These are phyloP conservation scores for Rhynchosporium secalis DNA, from an alignment of 2,329 filamentous ascomycete species.

Conservation along the genomic window DNA sequence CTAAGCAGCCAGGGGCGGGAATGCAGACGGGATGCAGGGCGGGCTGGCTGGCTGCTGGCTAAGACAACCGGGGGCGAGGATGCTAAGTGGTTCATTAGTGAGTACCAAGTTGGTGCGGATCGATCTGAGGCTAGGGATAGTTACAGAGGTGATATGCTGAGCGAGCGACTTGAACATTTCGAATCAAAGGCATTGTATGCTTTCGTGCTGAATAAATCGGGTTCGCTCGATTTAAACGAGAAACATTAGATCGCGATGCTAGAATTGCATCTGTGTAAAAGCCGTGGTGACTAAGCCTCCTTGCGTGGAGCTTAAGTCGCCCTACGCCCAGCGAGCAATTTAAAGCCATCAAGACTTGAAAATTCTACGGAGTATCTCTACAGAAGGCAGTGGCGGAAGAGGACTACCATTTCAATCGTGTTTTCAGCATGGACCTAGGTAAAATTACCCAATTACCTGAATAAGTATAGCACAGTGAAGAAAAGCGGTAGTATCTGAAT, in stretches of 20 bases:
- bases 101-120: neutral
- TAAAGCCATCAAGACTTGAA: no score
- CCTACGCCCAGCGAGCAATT: neutral
- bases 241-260: neutral
- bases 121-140: neutral
- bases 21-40: neutral
- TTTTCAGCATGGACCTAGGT: no score
- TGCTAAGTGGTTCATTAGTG: neutral
- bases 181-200: no score
- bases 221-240: neutral
- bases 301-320: neutral
- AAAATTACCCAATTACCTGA: no score
- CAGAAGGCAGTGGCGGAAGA: no score
- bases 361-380: no score
- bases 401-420: no score
- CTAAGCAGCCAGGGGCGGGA: conserved; percentile 3
- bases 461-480: no score
- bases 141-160: neutral
- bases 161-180: no score
- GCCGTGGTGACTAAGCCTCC: conserved; percentile 1
- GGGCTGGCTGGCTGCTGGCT: neutral
- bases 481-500: no score
- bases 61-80: conserved; percentile 8
- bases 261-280: neutral
- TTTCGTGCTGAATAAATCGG: no score